Evolutionary conservation across 441 rosid species (phyloP).

Genomic region (Heliophila coronopifolia): DNA sequence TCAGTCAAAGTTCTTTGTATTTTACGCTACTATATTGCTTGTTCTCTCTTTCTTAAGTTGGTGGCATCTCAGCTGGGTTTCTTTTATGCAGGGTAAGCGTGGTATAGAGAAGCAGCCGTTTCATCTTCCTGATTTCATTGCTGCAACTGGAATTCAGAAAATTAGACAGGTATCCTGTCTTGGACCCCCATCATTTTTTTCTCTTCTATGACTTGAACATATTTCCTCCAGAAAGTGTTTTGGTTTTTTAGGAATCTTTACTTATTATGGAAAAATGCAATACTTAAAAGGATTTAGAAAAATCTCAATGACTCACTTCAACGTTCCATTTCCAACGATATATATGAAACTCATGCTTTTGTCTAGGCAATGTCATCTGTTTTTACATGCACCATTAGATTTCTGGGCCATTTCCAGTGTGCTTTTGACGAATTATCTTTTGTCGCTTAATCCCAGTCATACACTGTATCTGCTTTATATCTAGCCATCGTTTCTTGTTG

Average conservation of each 20-base stretch:
- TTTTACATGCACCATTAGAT: neutral
- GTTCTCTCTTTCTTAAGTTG: slow-evolving; percentile 18
- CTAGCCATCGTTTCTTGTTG: neutral
- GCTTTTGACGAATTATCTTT: slow-evolving; percentile 5
- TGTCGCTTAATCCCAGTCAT: neutral
- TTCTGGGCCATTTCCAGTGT: neutral
- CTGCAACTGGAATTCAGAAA: slow-evolving; percentile 97
- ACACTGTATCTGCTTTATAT: neutral
- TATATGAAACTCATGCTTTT: neutral
- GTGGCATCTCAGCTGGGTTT: slow-evolving; percentile 42
- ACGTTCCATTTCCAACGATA: neutral
- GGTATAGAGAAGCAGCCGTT: slow-evolving; percentile 98
- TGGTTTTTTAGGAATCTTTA: neutral
- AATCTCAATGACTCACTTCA: neutral
- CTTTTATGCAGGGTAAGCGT: slow-evolving; percentile 84
- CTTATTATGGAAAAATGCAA: neutral
- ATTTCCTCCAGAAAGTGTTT: neutral
- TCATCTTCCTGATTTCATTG: slow-evolving; percentile 98
- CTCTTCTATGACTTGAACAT: neutral
- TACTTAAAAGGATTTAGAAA: neutral
- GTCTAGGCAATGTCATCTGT: neutral
- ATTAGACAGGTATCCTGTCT: slow-evolving; percentile 75
- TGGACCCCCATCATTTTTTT: neutral
- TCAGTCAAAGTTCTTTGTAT: neutral
- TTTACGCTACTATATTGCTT: neutral